These are phyloP conservation scores for Fraxinus angustifolia DNA, from an alignment of 305 asterid species.

Conservation along the genomic window DNA sequence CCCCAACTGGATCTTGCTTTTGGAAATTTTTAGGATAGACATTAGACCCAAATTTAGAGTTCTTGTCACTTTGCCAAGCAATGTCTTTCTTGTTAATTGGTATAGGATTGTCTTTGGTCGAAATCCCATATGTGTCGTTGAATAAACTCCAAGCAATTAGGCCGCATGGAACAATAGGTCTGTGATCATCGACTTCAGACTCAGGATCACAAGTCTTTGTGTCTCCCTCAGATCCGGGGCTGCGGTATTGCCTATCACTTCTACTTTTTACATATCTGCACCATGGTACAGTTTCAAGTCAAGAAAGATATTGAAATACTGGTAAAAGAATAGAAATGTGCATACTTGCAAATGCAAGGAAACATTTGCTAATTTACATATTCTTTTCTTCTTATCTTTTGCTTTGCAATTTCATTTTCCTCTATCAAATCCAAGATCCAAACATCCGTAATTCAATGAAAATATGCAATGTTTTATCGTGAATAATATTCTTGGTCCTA, in stretches of 20 bases:
- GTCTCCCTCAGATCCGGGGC: constrained; percentile 26
- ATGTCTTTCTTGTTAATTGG: constrained; percentile 57
- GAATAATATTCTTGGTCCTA: too few species aligned
- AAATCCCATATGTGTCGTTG: constrained; percentile 60
- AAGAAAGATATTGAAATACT: not conserved
- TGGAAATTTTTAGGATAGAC: constrained; percentile 83
- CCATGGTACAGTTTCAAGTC: constrained; percentile 6
- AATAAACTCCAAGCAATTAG: constrained; percentile 92
- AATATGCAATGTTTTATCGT: not conserved
- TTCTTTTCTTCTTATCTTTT: not conserved
- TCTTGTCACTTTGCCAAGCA: constrained; percentile 67
- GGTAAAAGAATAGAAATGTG: not conserved
- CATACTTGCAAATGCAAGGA: not conserved
- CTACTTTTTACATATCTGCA: constrained; percentile 84
- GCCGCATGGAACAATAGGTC: constrained; percentile 77
- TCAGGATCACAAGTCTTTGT: constrained; percentile 44
- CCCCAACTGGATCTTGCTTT: constrained; percentile 54
- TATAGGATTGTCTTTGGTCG: constrained; percentile 27
- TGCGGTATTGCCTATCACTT: constrained; percentile 63
- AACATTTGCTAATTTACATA: not conserved
- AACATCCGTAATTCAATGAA: not conserved
- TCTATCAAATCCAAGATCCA: too few species aligned
- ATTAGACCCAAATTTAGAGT: constrained; percentile 53
- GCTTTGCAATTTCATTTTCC: not conserved
- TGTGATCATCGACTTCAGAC: constrained; percentile 16